These are phyloP conservation scores for Gossypium trilobum DNA, from an alignment of 441 rosid genomes.

Conservation along the genomic window DNA sequence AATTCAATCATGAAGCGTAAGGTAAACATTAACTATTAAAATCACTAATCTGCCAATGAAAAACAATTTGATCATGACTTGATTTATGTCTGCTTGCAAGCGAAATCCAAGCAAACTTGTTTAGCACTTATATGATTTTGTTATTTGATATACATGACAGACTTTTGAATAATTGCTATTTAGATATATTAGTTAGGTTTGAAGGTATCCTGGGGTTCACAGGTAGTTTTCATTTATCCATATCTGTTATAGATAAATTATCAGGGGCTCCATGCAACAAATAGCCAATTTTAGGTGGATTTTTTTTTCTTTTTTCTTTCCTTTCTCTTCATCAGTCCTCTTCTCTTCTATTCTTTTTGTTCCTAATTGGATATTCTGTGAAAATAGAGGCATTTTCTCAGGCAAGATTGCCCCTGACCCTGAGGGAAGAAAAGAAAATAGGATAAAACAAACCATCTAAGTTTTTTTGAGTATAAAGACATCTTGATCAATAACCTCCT, in stretches of 20 bases:
- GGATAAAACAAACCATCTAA: constrained; percentile 10
- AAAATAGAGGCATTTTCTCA: background rate
- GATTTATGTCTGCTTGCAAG: background rate
- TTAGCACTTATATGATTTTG: background rate
- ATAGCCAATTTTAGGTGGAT: background rate
- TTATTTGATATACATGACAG: background rate
- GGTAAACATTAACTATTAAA: background rate
- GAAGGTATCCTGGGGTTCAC: background rate
- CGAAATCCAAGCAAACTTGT: background rate
- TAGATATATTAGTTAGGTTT: constrained; percentile 5
- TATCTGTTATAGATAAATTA: background rate
- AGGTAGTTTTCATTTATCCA: constrained; percentile 1
- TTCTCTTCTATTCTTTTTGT: background rate
- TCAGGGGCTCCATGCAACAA: background rate
- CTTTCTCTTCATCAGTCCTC: background rate
- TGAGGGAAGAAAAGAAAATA: background rate
- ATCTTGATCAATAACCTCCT: background rate
- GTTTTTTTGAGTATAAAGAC: background rate
- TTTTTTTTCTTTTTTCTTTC: background rate
- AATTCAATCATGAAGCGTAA: background rate
- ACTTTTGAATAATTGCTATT: background rate
- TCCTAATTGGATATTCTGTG: background rate
- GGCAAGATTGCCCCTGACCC: background rate
- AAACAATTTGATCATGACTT: background rate
- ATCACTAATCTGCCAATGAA: background rate